phyloP scores from a whole-genome alignment of 2,329 filamentous ascomycete genomes.

The Trichophyton schoenleinii region DNA sequence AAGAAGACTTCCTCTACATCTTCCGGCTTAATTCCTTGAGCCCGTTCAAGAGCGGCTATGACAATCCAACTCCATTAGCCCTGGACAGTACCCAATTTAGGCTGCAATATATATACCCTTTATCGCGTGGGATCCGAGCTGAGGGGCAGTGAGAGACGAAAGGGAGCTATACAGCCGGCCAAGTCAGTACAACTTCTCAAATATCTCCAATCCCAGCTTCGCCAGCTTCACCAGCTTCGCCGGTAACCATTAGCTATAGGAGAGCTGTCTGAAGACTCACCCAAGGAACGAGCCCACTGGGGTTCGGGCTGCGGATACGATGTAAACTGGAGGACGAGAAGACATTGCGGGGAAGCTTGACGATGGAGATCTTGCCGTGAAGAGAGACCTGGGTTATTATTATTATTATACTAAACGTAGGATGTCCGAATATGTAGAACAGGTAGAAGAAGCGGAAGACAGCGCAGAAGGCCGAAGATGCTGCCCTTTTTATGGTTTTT shows the following conservation, averaged over 20 bases:
- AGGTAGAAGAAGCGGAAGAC: not conserved
- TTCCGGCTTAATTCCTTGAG: conserved; percentile 71
- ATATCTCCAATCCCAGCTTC: not conserved
- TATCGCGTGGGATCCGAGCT: conserved; percentile 84
- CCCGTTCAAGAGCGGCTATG: conserved; percentile 65
- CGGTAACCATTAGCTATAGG: not conserved
- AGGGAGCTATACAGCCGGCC: conserved; percentile 52
- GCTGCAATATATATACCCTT: conserved; percentile 50
- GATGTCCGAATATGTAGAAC: not conserved
- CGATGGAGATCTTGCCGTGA: no score
- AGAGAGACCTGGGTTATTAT: no score
- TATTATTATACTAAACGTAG: not conserved
- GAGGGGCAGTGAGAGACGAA: conserved; percentile 69
- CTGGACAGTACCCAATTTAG: not conserved
- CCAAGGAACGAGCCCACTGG: conserved; percentile 91
- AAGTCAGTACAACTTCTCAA: not conserved
- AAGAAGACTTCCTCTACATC: conserved; percentile 96
- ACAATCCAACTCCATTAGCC: not conserved
- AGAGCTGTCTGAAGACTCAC: conserved; percentile 39
- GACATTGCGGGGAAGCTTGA: conserved; percentile 22
- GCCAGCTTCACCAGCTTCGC: not conserved
- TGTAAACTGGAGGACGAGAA: conserved; percentile 78
- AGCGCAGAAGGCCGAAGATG: not conserved
- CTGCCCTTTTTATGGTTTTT: not conserved
- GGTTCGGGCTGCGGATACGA: conserved; percentile 81